Evolutionary conservation across 176 grass and related monocot genomes (phyloP).

Genomic region (Thalia dealbata): DNA sequence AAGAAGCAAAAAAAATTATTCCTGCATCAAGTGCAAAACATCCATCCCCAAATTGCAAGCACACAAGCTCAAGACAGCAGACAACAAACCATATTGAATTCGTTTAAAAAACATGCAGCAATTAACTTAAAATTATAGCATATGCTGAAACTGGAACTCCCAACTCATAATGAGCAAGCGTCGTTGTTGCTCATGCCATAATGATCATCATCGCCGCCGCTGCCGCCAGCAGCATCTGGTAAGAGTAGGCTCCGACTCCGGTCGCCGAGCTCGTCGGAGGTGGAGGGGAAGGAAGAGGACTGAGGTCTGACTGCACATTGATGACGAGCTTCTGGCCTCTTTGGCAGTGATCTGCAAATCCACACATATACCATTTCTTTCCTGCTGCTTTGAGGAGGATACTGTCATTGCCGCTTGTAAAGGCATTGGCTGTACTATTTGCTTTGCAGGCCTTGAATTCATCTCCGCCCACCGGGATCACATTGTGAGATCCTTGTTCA

Average conservation of each 20-base stretch:
- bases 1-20: no score
- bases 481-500: background rate
- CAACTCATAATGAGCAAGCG: background rate
- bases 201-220: background rate
- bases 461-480: background rate
- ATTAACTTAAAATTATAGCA: no score
- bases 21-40: no score
- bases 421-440: background rate
- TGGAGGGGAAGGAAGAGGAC: background rate
- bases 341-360: background rate
- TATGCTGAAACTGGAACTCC: no score
- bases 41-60: no score
- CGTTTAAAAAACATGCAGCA: no score
- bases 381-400: background rate
- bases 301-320: background rate
- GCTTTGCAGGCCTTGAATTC: background rate
- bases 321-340: background rate
- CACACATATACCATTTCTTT: constrained; percentile 2
- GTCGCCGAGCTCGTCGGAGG: background rate
- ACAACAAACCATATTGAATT: no score
- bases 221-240: background rate
- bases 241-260: background rate
- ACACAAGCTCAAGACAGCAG: no score
- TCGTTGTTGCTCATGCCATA: background rate
- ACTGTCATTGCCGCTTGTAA: background rate